Percentiles rank a stretch among this genome's conserved stretches.
Conservation (phyloP, 306 rosid genomes). For the Castanea sativa region DNA sequence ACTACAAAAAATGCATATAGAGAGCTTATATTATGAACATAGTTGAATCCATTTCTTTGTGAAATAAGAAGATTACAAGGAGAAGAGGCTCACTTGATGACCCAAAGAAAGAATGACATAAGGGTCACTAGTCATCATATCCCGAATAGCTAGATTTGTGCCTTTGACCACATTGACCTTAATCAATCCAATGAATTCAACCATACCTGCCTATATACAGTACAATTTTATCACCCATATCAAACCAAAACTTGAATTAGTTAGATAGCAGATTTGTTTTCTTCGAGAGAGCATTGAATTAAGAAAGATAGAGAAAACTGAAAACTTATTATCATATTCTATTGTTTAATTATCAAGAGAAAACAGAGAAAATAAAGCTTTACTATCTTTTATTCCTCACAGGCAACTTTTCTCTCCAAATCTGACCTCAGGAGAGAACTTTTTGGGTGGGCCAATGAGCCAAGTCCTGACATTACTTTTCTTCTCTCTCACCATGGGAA, state of each 20-base stretch:
- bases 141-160: conserved; percentile 79
- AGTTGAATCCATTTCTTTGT: not conserved
- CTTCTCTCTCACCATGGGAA: not conserved
- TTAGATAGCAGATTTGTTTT: not conserved
- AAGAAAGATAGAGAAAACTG: not conserved
- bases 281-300: not conserved
- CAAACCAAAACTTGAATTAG: conserved; percentile 2
- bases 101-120: conserved; percentile 89
- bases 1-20: conserved; percentile 50
- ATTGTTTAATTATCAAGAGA: too few relatives aligned
- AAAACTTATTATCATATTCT: not conserved
- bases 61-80: conserved; percentile 2
- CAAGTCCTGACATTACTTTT: not conserved
- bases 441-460: not conserved
- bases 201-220: conserved; percentile 89
- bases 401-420: not conserved
- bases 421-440: not conserved
- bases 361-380: not conserved
- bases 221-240: conserved; percentile 22
- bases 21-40: not conserved
- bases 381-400: not conserved
- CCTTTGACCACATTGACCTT: conserved; percentile 92
- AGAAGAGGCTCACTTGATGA: conserved; percentile 71
- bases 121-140: conserved; percentile 86
- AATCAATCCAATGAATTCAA: conserved; percentile 88